phyloP scores from a whole-genome alignment of 352 stramenopile genomes.

The Achlya hypogyna region DNA sequence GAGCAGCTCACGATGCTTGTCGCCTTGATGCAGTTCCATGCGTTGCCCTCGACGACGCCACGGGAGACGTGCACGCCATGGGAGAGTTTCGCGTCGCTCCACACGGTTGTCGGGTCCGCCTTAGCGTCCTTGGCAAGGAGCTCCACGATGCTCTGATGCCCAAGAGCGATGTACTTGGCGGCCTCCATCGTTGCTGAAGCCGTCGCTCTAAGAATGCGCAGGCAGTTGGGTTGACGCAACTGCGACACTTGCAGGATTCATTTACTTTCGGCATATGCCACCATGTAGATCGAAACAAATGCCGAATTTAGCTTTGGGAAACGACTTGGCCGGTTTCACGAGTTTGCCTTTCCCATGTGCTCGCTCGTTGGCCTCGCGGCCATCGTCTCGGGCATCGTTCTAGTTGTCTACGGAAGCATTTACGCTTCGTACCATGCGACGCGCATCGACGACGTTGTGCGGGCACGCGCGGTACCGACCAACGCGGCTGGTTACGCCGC shows the following conservation, averaged over 20 bases:
- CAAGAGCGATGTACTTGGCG: not conserved
- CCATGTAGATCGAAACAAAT: too few species aligned
- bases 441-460: not conserved
- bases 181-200: not conserved
- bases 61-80: slow-evolving; percentile 9
- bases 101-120: not conserved
- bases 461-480: not conserved
- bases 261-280: too few species aligned
- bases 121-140: not conserved
- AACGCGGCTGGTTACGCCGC: not conserved
- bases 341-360: slow-evolving; percentile 15
- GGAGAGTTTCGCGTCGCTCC: not conserved
- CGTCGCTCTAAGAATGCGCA: too few species aligned
- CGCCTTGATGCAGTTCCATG: slow-evolving; percentile 14
- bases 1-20: not conserved
- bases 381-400: slow-evolving; percentile 2
- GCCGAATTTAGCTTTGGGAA: too few species aligned
- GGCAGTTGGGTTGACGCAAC: too few species aligned
- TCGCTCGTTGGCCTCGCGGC: not conserved
- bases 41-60: not conserved
- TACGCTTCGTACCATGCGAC: not conserved
- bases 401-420: slow-evolving; percentile 4
- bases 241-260: too few species aligned
- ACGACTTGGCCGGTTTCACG: too few species aligned
- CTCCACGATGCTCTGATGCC: slow-evolving; percentile 1